phyloP scores from a whole-genome alignment of 495 filamentous ascomycete genomes.

The Cercophora samala region DNA sequence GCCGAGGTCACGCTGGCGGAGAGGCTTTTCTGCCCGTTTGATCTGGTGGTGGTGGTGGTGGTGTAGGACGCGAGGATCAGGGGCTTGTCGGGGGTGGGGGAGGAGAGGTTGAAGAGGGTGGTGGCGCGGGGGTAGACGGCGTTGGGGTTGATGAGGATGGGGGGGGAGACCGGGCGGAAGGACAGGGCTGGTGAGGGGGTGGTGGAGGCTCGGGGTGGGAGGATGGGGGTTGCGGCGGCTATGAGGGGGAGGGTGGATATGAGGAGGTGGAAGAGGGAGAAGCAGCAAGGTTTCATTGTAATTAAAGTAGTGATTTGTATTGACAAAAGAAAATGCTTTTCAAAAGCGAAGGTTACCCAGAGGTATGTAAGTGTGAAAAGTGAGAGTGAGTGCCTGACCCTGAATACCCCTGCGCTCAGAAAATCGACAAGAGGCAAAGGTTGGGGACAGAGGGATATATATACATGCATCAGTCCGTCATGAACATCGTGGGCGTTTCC shows the following conservation, averaged over 20 bases:
- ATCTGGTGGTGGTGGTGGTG: neutral
- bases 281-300: neutral
- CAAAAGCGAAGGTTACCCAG: neutral
- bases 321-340: neutral
- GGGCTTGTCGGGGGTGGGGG: neutral
- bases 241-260: neutral
- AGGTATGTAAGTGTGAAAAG: neutral
- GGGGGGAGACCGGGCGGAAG: neutral
- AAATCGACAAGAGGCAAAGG: neutral
- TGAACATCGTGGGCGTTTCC: neutral
- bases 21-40: neutral
- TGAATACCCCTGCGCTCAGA: neutral
- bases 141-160: neutral
- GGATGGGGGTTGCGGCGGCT: neutral
- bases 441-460: neutral
- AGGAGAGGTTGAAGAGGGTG: neutral
- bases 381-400: neutral
- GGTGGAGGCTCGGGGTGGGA: slow-evolving; percentile 7
- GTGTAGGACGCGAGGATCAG: neutral
- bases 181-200: slow-evolving; percentile 21
- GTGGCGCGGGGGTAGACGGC: slow-evolving; percentile 25
- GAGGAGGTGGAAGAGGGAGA: neutral
- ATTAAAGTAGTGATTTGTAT: neutral
- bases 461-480: neutral
- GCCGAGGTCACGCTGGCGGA: slow-evolving; percentile 20